Base-by-base conservation (phyloP, 306 rosid species). In the Senna siamea region DNA sequence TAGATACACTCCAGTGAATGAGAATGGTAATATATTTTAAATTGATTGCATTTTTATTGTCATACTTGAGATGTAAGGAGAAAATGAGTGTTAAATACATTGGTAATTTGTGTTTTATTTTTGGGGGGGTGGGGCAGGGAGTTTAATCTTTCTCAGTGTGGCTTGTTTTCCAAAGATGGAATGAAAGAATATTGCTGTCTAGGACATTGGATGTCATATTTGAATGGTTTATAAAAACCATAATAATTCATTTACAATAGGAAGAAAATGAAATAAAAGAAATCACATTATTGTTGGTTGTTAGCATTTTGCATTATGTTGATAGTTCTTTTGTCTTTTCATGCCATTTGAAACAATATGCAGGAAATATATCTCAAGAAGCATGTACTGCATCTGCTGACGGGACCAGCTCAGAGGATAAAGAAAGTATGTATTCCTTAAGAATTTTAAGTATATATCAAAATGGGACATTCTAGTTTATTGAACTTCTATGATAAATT, bases 1-100 rank as follows among this genome's bases (percentile, higher is more conserved):
- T 74, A 60, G 88, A 67, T 64, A 73, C 72, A 20, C 69, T 53
- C 70, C 82, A 9, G 75, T 78, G 28, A 78, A 82, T 67, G 85
- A 76, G 85, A 89, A 90, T 77, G 99, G 99, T 92, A 87, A 69
- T 51, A 32, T 63, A 55, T 52, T 52, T 56, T 70, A 14, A 57
- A 57, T 77, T 65, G 70, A 58, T 73, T 68, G 66, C 23, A 65
- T 50, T 59, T 41, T 62, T 70, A 37, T 13, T 73, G 11, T 59
- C 52, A 15, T 62, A 46, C 46, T 52, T 72, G 28, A 37, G 38
- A 65, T 51, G 14, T 69, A 17, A n/a, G 51, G 28, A 63, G 15
- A 46, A 41, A 46, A 37, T 56, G 62, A 46, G 5, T 60, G 43
- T 55, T 77, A 5, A 9, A 17, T 48, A 40, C 28, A 11, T 13